Conservation (phyloP, 371 early-diverging fungal genomes). For the Circinella minor region DNA sequence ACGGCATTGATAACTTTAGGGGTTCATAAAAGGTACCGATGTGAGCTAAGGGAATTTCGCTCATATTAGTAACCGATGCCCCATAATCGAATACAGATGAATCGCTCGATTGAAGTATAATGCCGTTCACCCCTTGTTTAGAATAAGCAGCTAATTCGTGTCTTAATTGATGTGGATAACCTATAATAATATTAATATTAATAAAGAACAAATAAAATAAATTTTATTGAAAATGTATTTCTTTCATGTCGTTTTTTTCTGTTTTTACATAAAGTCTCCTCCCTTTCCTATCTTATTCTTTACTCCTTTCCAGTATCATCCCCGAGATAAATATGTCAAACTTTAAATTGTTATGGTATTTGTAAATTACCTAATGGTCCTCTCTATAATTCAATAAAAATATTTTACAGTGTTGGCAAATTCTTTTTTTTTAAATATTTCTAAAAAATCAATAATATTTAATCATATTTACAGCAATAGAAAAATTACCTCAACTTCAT, state of each 20-base stretch:
- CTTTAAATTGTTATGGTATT: too few species aligned
- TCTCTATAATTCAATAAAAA: constrained; percentile 4
- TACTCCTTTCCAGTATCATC: too few species aligned
- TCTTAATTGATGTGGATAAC: constrained; percentile 14
- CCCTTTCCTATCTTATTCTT: too few species aligned
- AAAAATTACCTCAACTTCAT: constrained; percentile 20
- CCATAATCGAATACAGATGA: constrained; percentile 15
- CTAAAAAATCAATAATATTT: not conserved
- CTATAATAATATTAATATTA: constrained; percentile 1
- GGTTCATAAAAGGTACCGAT: constrained; percentile 29
- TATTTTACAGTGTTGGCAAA: too few species aligned
- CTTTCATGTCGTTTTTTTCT: too few species aligned
- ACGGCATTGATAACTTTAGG: constrained; percentile 10
- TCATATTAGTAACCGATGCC: constrained; percentile 16
- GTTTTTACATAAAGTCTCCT: too few species aligned
- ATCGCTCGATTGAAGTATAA: constrained; percentile 33
- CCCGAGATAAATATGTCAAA: too few species aligned
- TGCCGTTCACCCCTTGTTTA: constrained; percentile 18
- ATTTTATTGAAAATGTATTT: too few species aligned
- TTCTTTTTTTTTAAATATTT: too few species aligned
- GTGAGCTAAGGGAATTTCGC: constrained; percentile 12
- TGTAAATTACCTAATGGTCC: constrained; percentile 13
- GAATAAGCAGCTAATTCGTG: constrained; percentile 15
- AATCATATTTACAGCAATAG: not conserved
- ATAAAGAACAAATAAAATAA: too few species aligned